phyloP scores from a whole-genome alignment of 129 eudicot species.

The Artemisia argyi region DNA sequence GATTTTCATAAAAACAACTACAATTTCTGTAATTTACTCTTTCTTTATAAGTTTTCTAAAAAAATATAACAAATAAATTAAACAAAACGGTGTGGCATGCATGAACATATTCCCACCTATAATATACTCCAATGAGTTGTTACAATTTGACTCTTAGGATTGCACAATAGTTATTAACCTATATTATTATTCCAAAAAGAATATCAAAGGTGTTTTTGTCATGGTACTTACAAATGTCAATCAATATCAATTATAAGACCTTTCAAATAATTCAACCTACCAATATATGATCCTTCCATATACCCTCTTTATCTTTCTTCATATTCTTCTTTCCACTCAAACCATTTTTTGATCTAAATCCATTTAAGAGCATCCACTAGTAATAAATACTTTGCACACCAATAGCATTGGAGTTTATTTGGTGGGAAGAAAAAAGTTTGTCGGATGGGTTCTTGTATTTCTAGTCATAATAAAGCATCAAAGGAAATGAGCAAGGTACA shows the following conservation, averaged over 20 bases:
- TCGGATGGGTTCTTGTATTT: conserved; percentile 58
- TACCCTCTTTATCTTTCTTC: conserved; percentile 16
- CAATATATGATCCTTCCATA: conserved; percentile 1
- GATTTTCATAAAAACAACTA: neutral
- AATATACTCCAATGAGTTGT: conserved; percentile 11
- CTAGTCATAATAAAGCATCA: conserved; percentile 20
- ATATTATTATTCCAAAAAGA: neutral
- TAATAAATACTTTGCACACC: neutral
- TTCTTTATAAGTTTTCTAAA: neutral
- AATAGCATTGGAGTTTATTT: too few relatives aligned
- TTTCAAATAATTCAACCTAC: conserved; percentile 17
- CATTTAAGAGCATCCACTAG: conserved; percentile 25
- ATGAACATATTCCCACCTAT: conserved; percentile 7
- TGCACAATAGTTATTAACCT: conserved; percentile 12
- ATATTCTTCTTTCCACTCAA: conserved; percentile 21
- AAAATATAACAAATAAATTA: neutral
- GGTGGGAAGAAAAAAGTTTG: conserved; percentile 23
- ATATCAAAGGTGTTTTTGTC: conserved; percentile 11
- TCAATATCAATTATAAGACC: conserved; percentile 11
- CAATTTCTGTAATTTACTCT: neutral
- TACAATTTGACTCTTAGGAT: conserved; percentile 8
- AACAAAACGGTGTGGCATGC: conserved; percentile 25
- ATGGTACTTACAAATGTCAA: neutral
- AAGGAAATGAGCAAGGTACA: conserved; percentile 15
- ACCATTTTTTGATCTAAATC: neutral